Conservation (phyloP, 805 yeast genomes). For the Kluyveromyces wickerhamii region DNA sequence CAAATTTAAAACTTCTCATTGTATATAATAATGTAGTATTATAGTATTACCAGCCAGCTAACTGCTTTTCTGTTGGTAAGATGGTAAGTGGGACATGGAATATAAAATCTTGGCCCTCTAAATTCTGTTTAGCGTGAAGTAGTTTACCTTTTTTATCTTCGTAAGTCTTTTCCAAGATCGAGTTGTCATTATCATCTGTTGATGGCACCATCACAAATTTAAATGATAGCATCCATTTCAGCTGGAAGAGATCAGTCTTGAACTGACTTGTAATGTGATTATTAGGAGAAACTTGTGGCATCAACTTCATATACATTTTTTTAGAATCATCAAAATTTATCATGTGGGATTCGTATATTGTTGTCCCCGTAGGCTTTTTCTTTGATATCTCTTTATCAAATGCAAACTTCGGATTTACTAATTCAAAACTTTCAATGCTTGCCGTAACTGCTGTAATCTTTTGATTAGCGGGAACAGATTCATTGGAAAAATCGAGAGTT, state of each 20-base stretch:
- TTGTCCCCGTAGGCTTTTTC: constrained; percentile 14
- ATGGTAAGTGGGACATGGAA: constrained; percentile 40
- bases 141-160: constrained; percentile 33
- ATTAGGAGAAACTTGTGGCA: constrained; percentile 29
- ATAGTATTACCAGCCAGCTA: constrained; percentile 37
- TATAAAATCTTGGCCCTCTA: constrained; percentile 35
- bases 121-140: constrained; percentile 26
- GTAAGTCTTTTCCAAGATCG: constrained; percentile 21
- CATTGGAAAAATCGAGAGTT: constrained; percentile 27
- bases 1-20: too few relatives aligned
- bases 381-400: constrained; percentile 9
- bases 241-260: constrained; percentile 33
- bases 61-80: constrained; percentile 38
- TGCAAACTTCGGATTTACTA: constrained; percentile 27
- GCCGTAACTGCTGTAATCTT: constrained; percentile 35
- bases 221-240: constrained; percentile 32
- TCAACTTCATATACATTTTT: constrained; percentile 23
- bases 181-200: constrained; percentile 12
- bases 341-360: constrained; percentile 27
- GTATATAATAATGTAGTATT: background rate
- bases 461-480: constrained; percentile 13
- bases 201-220: constrained; percentile 30
- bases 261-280: constrained; percentile 33
- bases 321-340: constrained; percentile 25
- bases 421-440: constrained; percentile 31